Evolutionary conservation across 225 moss, liverwort and hornwort species (phyloP).

Genomic region (Asterella californica): DNA sequence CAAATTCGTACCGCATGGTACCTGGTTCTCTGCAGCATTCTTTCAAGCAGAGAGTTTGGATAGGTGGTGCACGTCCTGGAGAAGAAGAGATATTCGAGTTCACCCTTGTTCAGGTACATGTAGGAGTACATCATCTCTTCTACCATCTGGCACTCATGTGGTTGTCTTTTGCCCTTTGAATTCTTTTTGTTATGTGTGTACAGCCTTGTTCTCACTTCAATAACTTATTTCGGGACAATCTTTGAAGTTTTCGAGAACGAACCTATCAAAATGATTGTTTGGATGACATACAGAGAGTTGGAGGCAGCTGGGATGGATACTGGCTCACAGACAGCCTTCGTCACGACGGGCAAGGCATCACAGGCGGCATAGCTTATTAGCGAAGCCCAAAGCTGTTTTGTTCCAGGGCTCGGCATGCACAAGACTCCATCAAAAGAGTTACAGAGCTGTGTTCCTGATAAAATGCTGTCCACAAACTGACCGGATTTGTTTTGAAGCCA

Average conservation of each 20-base stretch:
- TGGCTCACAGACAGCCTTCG: slow-evolving; percentile 95
- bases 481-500: too few relatives aligned
- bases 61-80: slow-evolving; percentile 85
- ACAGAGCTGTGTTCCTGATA: too few relatives aligned
- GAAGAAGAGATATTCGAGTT: slow-evolving; percentile 88
- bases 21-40: slow-evolving; percentile 59
- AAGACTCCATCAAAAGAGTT: too few relatives aligned
- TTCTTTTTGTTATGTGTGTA: neutral
- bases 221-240: neutral
- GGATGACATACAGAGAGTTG: slow-evolving; percentile 59
- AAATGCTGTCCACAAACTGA: too few relatives aligned
- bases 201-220: neutral
- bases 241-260: neutral
- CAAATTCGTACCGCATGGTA: neutral
- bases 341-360: slow-evolving; percentile 77
- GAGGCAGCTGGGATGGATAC: slow-evolving; percentile 98
- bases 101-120: slow-evolving; percentile 81
- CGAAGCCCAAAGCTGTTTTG: too few relatives aligned
- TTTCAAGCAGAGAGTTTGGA: slow-evolving; percentile 90
- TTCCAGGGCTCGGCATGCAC: too few relatives aligned
- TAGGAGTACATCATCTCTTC: neutral
- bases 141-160: neutral
- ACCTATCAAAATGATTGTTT: neutral
- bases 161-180: neutral
- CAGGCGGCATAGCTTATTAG: too few relatives aligned